Percentiles rank a stretch among this genome's conserved stretches.
phyloP scores from a whole-genome alignment of 441 rosid species.

The Croton laevigatus region DNA sequence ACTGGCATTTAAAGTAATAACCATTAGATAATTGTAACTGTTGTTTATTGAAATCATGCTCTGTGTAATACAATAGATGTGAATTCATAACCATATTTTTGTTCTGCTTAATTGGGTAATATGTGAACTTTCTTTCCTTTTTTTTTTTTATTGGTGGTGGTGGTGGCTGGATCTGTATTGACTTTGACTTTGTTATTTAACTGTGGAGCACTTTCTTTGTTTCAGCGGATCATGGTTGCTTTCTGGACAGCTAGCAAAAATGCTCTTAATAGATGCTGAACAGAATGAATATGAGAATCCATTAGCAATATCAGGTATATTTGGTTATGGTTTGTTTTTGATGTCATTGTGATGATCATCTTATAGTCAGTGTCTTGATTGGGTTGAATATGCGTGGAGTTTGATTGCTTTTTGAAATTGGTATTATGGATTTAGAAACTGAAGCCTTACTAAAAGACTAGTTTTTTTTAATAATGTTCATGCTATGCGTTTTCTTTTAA shows the following conservation, averaged over 20 bases:
- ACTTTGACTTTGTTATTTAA: constrained; percentile 7
- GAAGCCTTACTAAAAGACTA: neutral
- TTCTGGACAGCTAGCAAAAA: constrained; percentile 83
- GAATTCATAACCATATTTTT: neutral
- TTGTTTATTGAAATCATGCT: neutral
- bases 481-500: neutral
- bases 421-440: neutral
- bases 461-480: too few relatives aligned
- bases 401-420: neutral
- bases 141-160: neutral
- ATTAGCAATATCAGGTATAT: constrained; percentile 76
- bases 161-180: neutral
- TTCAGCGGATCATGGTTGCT: constrained; percentile 74
- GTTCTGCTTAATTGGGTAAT: neutral
- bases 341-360: neutral
- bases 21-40: neutral
- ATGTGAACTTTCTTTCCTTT: neutral
- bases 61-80: neutral
- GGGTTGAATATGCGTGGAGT: constrained; percentile 2
- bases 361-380: neutral
- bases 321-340: constrained; percentile 4
- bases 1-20: neutral
- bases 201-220: constrained; percentile 15
- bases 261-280: constrained; percentile 81
- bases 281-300: constrained; percentile 68